Conservation (phyloP, 2,329 filamentous ascomycete genomes). For the Scedosporium minutisporum region DNA sequence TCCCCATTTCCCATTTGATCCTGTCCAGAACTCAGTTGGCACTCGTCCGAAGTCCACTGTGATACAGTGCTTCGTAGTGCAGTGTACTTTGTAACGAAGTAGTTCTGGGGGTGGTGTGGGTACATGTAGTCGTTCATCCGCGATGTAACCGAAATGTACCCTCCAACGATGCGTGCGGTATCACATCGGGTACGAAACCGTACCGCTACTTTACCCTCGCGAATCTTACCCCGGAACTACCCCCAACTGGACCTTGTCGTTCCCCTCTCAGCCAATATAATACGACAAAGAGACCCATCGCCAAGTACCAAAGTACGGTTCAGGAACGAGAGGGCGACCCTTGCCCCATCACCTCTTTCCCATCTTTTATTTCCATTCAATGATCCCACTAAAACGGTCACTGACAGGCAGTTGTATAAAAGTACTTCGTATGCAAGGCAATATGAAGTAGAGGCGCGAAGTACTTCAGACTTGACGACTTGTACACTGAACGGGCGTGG, state of each 20-base stretch:
- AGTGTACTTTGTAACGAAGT: neutral
- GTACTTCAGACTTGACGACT: too few species aligned
- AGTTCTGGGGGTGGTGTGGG: constrained; percentile 1
- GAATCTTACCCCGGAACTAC: neutral
- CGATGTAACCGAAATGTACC: neutral
- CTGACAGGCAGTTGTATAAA: neutral
- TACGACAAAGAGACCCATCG: neutral
- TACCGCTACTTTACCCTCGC: neutral
- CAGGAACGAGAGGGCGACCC: neutral
- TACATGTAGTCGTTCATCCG: neutral
- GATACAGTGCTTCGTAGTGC: too few species aligned
- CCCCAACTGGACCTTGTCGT: neutral
- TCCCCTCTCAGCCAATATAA: neutral
- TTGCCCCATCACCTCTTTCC: neutral
- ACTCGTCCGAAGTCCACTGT: too few species aligned
- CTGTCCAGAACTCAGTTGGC: neutral
- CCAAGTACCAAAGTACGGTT: neutral
- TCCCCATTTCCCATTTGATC: neutral
- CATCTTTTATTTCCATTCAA: constrained; percentile 1
- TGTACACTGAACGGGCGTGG: too few species aligned
- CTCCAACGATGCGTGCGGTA: neutral
- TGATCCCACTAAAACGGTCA: neutral
- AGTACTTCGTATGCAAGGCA: neutral
- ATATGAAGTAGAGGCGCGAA: neutral
- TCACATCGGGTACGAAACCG: neutral